Conservation (phyloP, 306 rosid genomes). For the Malus orientalis region DNA sequence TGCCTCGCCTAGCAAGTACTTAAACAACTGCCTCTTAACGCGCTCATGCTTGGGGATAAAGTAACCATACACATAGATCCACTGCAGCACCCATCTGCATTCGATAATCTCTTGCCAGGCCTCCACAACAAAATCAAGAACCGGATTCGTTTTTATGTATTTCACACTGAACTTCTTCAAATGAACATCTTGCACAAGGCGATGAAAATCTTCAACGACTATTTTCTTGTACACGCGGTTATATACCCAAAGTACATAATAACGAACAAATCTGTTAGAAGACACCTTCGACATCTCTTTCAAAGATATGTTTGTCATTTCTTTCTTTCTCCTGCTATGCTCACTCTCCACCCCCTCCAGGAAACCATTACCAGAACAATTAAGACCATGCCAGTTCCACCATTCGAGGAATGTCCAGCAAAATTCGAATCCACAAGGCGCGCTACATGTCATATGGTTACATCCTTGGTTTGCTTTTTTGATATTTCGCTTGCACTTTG, state of each 20-base stretch:
- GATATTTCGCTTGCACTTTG: constrained; percentile 80
- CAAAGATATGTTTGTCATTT: constrained; percentile 13
- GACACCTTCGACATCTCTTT: background rate
- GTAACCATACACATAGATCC: constrained; percentile 44
- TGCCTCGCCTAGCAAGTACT: constrained; percentile 22
- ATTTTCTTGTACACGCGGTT: constrained; percentile 23
- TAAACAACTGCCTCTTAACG: constrained; percentile 19
- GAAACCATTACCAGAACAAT: constrained; percentile 59
- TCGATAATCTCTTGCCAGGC: constrained; percentile 41
- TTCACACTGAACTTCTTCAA: constrained; percentile 16
- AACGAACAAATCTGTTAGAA: too few species aligned
- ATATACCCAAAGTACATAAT: constrained; percentile 21
- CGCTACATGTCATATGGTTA: constrained; percentile 83
- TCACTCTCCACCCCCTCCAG: background rate
- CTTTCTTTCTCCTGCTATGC: constrained; percentile 13
- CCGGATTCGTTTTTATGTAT: constrained; percentile 13
- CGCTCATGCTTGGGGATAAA: constrained; percentile 20
- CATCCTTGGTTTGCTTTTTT: constrained; percentile 73
- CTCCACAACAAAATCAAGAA: constrained; percentile 22
- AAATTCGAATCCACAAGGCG: constrained; percentile 78
- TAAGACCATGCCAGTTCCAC: constrained; percentile 49
- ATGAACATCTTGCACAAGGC: background rate
- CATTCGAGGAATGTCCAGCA: constrained; percentile 64
- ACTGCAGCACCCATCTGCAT: constrained; percentile 39
- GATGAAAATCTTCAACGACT: constrained; percentile 13